Evolutionary conservation across 257 asterid genomes (phyloP).

Genomic region (Nicotiana tomentosiformis): DNA sequence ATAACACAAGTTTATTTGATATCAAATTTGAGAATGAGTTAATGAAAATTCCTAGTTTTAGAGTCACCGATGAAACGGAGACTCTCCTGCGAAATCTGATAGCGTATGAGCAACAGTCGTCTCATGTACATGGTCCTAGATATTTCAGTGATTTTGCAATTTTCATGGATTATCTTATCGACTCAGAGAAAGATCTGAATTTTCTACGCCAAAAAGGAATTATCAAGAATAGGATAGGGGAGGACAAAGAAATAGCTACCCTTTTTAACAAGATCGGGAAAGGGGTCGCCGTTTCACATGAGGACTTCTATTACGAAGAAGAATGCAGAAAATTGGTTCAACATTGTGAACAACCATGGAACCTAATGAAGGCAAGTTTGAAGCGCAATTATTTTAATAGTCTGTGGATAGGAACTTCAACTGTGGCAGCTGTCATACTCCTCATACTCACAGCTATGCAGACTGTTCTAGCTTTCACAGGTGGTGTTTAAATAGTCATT

Average conservation of each 20-base stretch:
- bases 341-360: slow-evolving; percentile 9
- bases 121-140: too few relatives aligned
- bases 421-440: slow-evolving; percentile 18
- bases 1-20: too few relatives aligned
- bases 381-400: slow-evolving; percentile 16
- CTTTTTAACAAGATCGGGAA: slow-evolving; percentile 14
- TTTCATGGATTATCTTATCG: too few relatives aligned
- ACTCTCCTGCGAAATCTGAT: neutral
- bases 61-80: too few relatives aligned
- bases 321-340: neutral
- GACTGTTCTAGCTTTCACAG: neutral
- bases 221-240: neutral
- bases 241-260: neutral
- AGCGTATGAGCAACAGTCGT: neutral
- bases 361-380: slow-evolving; percentile 17
- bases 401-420: slow-evolving; percentile 27
- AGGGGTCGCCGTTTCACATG: neutral
- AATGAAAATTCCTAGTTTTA: too few relatives aligned
- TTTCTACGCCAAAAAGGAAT: too few relatives aligned
- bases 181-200: too few relatives aligned
- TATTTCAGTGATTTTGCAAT: too few relatives aligned
- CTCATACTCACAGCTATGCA: slow-evolving; percentile 21
- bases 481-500: neutral
- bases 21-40: too few relatives aligned
- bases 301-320: neutral